Conservation (phyloP, 164 flowering plant genomes). For the Umbilicus rupestris region DNA sequence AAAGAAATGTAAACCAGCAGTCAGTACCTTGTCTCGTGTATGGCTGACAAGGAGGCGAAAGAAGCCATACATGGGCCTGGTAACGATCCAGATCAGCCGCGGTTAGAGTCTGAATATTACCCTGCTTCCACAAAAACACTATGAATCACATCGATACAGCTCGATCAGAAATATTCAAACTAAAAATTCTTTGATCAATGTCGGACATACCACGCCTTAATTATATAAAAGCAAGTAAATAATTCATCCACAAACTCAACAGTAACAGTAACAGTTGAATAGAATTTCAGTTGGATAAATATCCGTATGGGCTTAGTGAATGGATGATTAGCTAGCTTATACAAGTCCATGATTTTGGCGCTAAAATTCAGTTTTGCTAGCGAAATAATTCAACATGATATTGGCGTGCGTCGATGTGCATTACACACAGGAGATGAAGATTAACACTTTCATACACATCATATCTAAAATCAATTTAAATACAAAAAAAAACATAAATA, state of each 20-base stretch:
- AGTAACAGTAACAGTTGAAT: neutral
- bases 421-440: too few species aligned
- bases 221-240: neutral
- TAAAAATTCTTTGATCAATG: neutral
- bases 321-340: too few species aligned
- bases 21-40: conserved; percentile 92
- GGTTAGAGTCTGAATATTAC: conserved; percentile 78
- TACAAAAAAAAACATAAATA: too few species aligned
- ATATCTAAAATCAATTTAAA: too few species aligned
- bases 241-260: neutral
- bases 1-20: neutral
- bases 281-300: too few species aligned
- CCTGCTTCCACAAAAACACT: conserved; percentile 28
- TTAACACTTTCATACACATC: too few species aligned
- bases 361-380: too few species aligned
- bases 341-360: too few species aligned
- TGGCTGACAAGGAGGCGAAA: conserved; percentile 98
- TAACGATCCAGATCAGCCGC: conserved; percentile 73
- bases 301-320: too few species aligned
- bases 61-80: conserved; percentile 78
- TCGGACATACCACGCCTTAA: too few species aligned
- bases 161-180: neutral
- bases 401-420: too few species aligned
- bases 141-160: neutral
- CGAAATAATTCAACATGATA: too few species aligned